Percentiles rank a stretch among this genome's conserved stretches.
Conservation (phyloP, 1,139 yeast species). For the Saccharomycopsis hybrid region DNA sequence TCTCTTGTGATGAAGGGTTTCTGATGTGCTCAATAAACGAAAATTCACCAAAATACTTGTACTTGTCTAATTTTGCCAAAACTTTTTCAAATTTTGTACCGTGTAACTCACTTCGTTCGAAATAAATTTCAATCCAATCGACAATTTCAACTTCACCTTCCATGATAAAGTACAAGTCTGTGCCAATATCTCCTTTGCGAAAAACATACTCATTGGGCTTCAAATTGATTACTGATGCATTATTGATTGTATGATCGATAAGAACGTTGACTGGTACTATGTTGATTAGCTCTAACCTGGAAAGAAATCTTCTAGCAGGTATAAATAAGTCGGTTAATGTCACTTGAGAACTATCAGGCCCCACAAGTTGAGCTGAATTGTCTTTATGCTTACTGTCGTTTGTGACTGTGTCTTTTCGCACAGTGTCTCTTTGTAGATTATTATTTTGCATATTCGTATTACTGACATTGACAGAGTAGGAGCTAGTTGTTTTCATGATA, state of each 20-base stretch:
- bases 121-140: constrained; percentile 32
- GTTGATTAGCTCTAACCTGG: constrained; percentile 1
- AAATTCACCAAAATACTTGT: constrained; percentile 73
- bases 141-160: constrained; percentile 68
- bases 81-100: constrained; percentile 32
- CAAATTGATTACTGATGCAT: constrained; percentile 1
- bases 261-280: constrained; percentile 8
- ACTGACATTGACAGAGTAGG: constrained; percentile 6
- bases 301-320: constrained; percentile 2
- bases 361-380: neutral
- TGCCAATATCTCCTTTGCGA: constrained; percentile 50
- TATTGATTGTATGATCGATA: constrained; percentile 5
- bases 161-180: constrained; percentile 60
- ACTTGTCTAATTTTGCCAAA: constrained; percentile 53
- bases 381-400: neutral
- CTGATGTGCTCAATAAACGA: constrained; percentile 51
- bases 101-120: constrained; percentile 13
- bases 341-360: neutral
- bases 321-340: constrained; percentile 6
- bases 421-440: too few species aligned
- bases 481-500: neutral
- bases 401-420: neutral
- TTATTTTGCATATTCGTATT: neutral
- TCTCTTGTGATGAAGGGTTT: neutral
- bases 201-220: constrained; percentile 55